Percentiles rank a stretch among this genome's conserved stretches.
These are phyloP conservation scores for Hemileia vastatrix DNA, from an alignment of 1,284 basidiomycete species.

Conservation along the genomic window DNA sequence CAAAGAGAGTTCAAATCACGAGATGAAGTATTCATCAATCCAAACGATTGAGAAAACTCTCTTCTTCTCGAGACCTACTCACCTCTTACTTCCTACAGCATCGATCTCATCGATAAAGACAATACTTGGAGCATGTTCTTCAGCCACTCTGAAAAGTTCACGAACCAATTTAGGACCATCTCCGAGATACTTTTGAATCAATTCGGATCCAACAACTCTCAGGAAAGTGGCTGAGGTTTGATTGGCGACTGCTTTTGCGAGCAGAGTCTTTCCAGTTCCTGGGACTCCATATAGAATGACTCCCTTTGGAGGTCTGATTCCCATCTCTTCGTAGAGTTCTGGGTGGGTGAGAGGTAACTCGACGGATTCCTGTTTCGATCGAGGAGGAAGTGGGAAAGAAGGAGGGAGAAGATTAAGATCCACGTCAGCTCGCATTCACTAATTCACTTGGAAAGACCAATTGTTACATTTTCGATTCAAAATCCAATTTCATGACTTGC, in stretches of 20 bases:
- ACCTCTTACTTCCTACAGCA: slow-evolving; percentile 47
- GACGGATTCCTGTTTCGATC: slow-evolving; percentile 86
- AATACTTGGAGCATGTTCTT: slow-evolving; percentile 48
- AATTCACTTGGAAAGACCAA: no score
- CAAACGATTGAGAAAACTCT: not conserved
- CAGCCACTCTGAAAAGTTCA: slow-evolving; percentile 47
- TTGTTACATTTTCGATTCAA: not conserved
- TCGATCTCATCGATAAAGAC: slow-evolving; percentile 49
- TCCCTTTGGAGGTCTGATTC: slow-evolving; percentile 95
- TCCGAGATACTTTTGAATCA: slow-evolving; percentile 98
- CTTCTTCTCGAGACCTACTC: no score
- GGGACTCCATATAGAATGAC: slow-evolving; percentile 98
- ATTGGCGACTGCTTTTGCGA: slow-evolving; percentile 96
- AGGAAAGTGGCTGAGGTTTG: slow-evolving; percentile 98
- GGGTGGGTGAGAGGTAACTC: slow-evolving; percentile 95
- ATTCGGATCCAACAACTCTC: slow-evolving; percentile 91
- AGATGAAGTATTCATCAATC: not conserved
- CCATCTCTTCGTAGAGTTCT: slow-evolving; percentile 98
- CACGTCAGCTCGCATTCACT: no score
- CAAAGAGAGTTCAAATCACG: not conserved
- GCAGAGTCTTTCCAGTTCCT: slow-evolving; percentile 92
- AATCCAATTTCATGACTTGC: slow-evolving; percentile 15
- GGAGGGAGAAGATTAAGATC: no score
- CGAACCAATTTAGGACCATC: slow-evolving; percentile 56
- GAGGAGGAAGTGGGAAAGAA: not conserved